phyloP scores from a whole-genome alignment of 306 rosid genomes.

The Quercus robur region DNA sequence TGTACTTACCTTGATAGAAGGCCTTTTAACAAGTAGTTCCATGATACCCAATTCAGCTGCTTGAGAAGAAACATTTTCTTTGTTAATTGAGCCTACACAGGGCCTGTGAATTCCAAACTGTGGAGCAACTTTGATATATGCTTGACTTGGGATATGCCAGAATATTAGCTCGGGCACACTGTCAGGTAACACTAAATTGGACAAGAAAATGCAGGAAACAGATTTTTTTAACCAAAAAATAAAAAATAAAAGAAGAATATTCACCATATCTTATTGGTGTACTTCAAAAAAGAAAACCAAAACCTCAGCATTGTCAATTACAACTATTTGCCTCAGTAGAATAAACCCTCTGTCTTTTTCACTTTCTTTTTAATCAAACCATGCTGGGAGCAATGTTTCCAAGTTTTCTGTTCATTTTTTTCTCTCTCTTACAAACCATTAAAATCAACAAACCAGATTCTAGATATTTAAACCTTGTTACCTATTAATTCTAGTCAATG shows the following conservation, averaged over 20 bases:
- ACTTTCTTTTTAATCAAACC: not conserved
- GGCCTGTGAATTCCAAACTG: slow-evolving; percentile 44
- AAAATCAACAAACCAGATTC: not conserved
- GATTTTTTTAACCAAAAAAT: not conserved
- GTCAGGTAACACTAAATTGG: slow-evolving; percentile 18
- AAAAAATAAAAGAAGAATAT: not conserved
- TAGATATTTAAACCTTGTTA: not conserved
- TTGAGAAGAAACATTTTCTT: slow-evolving; percentile 75
- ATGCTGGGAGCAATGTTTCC: not conserved
- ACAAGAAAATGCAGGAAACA: not conserved
- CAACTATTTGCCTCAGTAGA: not conserved
- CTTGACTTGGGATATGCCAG: slow-evolving; percentile 89
- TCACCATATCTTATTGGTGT: not conserved
- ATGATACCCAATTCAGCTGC: slow-evolving; percentile 66
- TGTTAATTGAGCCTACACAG: slow-evolving; percentile 81
- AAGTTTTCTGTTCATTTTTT: not conserved
- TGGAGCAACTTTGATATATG: slow-evolving; percentile 65
- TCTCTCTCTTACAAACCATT: not conserved
- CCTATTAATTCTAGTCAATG: not conserved
- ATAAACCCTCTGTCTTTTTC: not conserved
- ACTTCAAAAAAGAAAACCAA: not conserved
- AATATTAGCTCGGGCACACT: slow-evolving; percentile 81
- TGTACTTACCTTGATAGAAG: slow-evolving; percentile 66
- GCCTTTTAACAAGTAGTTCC: slow-evolving; percentile 57
- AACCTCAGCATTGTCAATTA: not conserved